A percentile compares a stretch with the other conserved stretches of the same genome.
Conservation (phyloP, 345 rosid genomes). For the Cochlearia excelsa region DNA sequence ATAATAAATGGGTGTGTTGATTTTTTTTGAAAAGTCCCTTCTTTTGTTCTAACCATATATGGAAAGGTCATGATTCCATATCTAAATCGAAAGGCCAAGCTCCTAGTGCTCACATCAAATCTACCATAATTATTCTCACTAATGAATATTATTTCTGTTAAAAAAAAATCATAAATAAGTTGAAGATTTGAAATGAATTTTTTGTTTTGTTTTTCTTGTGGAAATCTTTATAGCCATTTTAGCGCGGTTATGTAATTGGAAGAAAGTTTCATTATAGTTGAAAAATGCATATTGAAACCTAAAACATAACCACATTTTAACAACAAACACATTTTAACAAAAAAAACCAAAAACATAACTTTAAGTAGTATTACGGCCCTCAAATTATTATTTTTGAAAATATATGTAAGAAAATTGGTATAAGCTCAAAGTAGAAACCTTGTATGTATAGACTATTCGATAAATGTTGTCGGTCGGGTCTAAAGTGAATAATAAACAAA, state of each 20-base stretch:
- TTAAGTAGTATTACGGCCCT: not conserved
- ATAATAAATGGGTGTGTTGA: slow-evolving; percentile 16
- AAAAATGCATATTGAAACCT: too few relatives aligned
- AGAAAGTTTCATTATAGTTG: too few relatives aligned
- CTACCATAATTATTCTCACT: not conserved
- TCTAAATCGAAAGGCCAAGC: slow-evolving; percentile 31
- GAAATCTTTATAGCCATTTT: too few relatives aligned
- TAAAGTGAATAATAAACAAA: slow-evolving; percentile 9
- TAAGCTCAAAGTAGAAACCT: slow-evolving; percentile 31
- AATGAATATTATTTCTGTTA: too few relatives aligned
- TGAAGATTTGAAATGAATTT: too few relatives aligned
- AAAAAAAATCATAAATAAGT: too few relatives aligned
- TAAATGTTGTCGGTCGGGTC: slow-evolving; percentile 22
- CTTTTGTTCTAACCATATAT: slow-evolving; percentile 24
- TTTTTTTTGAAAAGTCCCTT: slow-evolving; percentile 27
- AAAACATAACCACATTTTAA: too few relatives aligned
- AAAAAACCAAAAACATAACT: too few relatives aligned
- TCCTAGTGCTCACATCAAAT: slow-evolving; percentile 17
- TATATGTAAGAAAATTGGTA: slow-evolving; percentile 21
- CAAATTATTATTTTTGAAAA: slow-evolving; percentile 7
- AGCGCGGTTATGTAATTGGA: too few relatives aligned
- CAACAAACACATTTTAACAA: too few relatives aligned
- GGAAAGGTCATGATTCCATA: slow-evolving; percentile 32
- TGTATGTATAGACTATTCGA: slow-evolving; percentile 16
- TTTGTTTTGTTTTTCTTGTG: too few relatives aligned